Conservation (phyloP, 768 basidiomycete species). For the Tulasnella sp. region DNA sequence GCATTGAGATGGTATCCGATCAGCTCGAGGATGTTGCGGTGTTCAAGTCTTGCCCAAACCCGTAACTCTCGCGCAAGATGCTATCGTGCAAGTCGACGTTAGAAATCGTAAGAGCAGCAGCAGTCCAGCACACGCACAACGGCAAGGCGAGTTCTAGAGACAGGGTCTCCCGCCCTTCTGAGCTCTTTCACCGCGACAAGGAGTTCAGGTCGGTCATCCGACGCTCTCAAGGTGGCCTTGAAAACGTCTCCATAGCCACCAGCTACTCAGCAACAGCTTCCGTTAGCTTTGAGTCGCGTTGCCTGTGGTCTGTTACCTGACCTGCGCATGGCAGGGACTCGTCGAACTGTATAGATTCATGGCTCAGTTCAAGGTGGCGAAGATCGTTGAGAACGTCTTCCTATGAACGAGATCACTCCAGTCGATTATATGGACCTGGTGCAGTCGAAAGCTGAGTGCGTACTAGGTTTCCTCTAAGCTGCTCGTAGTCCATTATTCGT, state of each 20-base stretch:
- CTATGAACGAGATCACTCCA: too few species aligned
- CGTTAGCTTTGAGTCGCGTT: too few species aligned
- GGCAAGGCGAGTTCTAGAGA: not conserved
- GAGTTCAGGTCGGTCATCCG: not conserved
- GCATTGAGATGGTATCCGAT: not conserved
- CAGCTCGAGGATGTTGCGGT: not conserved
- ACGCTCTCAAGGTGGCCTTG: not conserved
- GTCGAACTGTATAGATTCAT: too few species aligned
- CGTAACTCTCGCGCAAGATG: not conserved
- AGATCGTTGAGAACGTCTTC: too few species aligned
- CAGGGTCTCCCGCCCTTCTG: not conserved
- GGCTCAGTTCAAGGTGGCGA: too few species aligned
- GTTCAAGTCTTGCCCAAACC: not conserved
- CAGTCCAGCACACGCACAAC: not conserved
- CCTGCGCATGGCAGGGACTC: too few species aligned
- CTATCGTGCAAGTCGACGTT: not conserved
- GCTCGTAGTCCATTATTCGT: too few species aligned
- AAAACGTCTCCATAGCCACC: not conserved
- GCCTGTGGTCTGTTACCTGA: too few species aligned
- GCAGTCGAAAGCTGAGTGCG: too few species aligned
- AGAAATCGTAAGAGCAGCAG: too few species aligned
- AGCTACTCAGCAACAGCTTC: not conserved
- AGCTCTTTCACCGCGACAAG: not conserved
- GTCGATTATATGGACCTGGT: too few species aligned
- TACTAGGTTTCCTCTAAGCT: too few species aligned